Conservation (phyloP, 306 rosid species). For the Trifolium fragiferum region DNA sequence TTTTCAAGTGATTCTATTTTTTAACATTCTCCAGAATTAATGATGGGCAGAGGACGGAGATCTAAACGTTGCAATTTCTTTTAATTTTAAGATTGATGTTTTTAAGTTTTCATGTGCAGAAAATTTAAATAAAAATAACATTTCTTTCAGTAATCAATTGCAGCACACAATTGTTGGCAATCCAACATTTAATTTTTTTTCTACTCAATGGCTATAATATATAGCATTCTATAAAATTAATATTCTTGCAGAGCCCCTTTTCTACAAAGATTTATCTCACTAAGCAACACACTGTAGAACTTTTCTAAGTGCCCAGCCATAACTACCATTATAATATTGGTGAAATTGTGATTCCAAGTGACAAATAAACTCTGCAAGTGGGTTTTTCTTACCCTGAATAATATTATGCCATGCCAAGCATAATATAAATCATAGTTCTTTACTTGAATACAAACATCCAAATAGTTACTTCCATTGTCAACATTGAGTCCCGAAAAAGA, state of each 20-base stretch:
- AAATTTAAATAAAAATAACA: conserved; percentile 30
- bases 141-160: conserved; percentile 3
- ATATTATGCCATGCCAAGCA: conserved; percentile 5
- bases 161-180: conserved; percentile 21
- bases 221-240: neutral
- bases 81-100: neutral
- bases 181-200: neutral
- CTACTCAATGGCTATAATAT: neutral
- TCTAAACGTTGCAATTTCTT: conserved; percentile 9
- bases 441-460: conserved; percentile 13
- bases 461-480: neutral
- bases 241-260: conserved; percentile 26
- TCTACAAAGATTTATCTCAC: conserved; percentile 6
- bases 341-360: conserved; percentile 18
- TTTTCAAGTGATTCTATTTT: conserved; percentile 24
- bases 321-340: conserved; percentile 17
- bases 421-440: neutral
- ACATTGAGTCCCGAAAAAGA: too few species aligned
- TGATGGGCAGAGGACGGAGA: neutral
- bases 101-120: neutral
- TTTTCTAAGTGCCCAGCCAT: neutral
- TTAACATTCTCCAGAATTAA: conserved; percentile 21
- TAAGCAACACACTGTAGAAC: neutral
- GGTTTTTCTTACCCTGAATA: neutral
- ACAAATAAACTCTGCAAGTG: conserved; percentile 4